Base-by-base conservation (phyloP, 2,329 filamentous ascomycete genomes). In the Phyllosticta citriasiana region DNA sequence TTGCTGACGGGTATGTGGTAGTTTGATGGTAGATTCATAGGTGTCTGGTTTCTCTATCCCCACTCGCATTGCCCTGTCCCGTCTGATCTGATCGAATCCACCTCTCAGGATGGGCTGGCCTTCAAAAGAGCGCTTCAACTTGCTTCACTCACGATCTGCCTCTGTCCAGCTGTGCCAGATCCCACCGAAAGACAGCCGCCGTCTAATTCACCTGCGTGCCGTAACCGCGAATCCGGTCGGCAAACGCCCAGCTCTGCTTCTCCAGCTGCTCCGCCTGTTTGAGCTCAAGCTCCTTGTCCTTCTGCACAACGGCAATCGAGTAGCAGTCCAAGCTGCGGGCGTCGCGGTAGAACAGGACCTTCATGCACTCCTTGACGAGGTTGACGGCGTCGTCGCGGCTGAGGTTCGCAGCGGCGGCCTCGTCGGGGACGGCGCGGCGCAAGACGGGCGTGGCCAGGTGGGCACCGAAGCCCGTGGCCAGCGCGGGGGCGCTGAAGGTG, bases 241-340 rank as follows among this genome's bases (percentile, higher is more conserved):
- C 94, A 79, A 99, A 99, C 57, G 89, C 91, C 94, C 93, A 97
- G 83, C 91, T 97, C 83, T 97, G 93, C 69, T 87, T 83, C 82
- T 97, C 92, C 66, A 99, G 81, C 82, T 91, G 86, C 80, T 96
- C 89, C 69, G 88, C 79, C 76, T 95, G 85, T 74, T 87, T 87
- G 67, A 97, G 74, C 60, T 95, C 88, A 63, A 97, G 86, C n/a
- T 74, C 91, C 6, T n/a, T 52, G 56, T 91, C 89, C 77, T 91
- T 88, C 61, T 89, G 94, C 61, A 99, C 82, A 60, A 97, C 82
- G 22, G 93, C 93, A 73, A 97, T 87, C 66, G 89, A 94, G 80
- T 97, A 99, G 67, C 84, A 82, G 77, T 97, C 91, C 77, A 94
- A 78, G 78, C 89, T 95, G 75, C 94, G 86, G 53, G 94, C 94